phyloP scores from a whole-genome alignment of 1,284 basidiomycete genomes.

The Ustilago loliicola region DNA sequence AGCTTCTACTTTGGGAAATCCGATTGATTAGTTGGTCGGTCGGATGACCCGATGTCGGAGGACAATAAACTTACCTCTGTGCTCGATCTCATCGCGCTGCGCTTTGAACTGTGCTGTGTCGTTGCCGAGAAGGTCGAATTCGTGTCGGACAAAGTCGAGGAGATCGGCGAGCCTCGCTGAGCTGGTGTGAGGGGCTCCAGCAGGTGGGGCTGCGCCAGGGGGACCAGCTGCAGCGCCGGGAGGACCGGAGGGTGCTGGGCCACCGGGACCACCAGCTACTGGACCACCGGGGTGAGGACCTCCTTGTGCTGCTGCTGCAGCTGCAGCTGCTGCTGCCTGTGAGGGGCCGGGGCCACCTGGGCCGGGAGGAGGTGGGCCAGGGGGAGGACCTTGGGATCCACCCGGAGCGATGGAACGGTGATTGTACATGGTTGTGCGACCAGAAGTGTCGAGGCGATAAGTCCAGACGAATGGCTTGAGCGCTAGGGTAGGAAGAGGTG shows the following conservation, averaged over 20 bases:
- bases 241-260: constrained; percentile 36
- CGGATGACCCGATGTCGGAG: constrained; percentile 23
- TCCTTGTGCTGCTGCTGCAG: constrained; percentile 41
- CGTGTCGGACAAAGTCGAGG: constrained; percentile 85
- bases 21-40: neutral
- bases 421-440: constrained; percentile 41
- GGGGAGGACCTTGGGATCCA: constrained; percentile 40
- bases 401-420: constrained; percentile 53
- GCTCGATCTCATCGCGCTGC: constrained; percentile 90
- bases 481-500: too few species aligned
- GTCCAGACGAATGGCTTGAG: too few species aligned
- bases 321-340: constrained; percentile 42
- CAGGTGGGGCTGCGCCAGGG: constrained; percentile 41
- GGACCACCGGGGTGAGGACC: constrained; percentile 49
- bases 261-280: constrained; percentile 41
- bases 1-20: neutral
- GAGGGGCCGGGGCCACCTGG: constrained; percentile 48
- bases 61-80: constrained; percentile 77
- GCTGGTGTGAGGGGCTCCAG: constrained; percentile 47
- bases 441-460: neutral
- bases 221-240: constrained; percentile 44
- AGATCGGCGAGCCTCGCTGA: constrained; percentile 78
- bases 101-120: constrained; percentile 80
- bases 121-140: constrained; percentile 83
- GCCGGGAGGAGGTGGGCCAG: constrained; percentile 46